Evolutionary conservation across 1,284 basidiomycete species (phyloP).

Genomic region (Omphalotus olearius): DNA sequence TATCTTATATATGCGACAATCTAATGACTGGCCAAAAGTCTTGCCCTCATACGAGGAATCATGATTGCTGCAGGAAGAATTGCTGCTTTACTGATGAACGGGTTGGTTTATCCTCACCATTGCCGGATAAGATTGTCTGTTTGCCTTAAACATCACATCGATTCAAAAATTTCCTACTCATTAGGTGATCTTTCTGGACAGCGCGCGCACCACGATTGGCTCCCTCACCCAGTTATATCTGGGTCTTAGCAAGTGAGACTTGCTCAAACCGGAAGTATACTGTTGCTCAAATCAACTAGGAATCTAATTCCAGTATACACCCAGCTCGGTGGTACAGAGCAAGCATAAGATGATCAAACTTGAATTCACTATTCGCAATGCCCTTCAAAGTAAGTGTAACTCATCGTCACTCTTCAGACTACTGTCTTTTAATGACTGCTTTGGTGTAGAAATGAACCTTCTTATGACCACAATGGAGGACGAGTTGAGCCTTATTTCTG

Average conservation of each 20-base stretch:
- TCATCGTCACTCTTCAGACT: neutral
- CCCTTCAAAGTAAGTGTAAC: conserved; percentile 28
- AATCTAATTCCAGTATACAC: conserved; percentile 33
- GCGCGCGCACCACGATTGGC: conserved; percentile 35
- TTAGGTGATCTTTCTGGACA: conserved; percentile 42
- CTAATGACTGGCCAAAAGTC: conserved; percentile 24
- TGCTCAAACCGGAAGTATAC: conserved; percentile 2
- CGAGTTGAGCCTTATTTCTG: conserved; percentile 48
- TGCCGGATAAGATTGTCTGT: conserved; percentile 31
- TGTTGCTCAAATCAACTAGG: conserved; percentile 21
- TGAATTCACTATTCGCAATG: conserved; percentile 39
- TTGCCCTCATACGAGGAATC: conserved; percentile 35
- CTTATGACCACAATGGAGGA: conserved; percentile 42
- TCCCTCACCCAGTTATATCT: conserved; percentile 42
- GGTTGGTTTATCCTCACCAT: conserved; percentile 43
- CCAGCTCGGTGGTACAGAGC: conserved; percentile 22
- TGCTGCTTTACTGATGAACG: conserved; percentile 42
- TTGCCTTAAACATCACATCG: neutral
- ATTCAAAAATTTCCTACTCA: neutral
- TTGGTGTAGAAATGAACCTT: conserved; percentile 25
- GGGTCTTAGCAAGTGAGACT: conserved; percentile 37
- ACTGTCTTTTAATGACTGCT: neutral
- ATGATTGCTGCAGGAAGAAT: conserved; percentile 45
- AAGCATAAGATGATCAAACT: conserved; percentile 35
- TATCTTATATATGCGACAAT: neutral